These are phyloP conservation scores for Tolypocladium amazonense DNA, from an alignment of 2,329 filamentous ascomycete species.

Conservation along the genomic window DNA sequence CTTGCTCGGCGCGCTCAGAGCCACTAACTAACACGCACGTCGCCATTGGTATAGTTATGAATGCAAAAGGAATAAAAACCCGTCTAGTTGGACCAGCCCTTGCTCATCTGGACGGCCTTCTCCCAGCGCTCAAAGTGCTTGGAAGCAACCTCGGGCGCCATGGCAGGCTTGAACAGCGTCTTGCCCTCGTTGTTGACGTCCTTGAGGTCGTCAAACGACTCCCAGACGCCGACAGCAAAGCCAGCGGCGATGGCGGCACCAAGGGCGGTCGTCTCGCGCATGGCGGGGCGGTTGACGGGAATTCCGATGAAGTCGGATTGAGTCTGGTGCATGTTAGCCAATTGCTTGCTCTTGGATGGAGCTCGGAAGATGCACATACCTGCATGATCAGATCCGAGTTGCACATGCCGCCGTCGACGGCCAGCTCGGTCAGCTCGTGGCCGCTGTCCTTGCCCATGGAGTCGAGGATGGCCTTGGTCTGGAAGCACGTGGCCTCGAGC, in stretches of 20 bases:
- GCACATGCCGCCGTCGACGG: constrained; percentile 77
- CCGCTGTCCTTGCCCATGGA: constrained; percentile 74
- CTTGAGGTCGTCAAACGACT: constrained; percentile 60
- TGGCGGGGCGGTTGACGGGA: constrained; percentile 64
- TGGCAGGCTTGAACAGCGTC: constrained; percentile 57
- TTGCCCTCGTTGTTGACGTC: constrained; percentile 60
- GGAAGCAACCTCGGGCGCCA: constrained; percentile 46
- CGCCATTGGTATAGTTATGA: neutral
- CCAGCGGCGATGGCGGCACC: constrained; percentile 75
- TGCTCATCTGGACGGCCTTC: constrained; percentile 69
- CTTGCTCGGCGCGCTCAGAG: neutral
- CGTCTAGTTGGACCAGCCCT: constrained; percentile 48
- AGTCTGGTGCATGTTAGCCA: constrained; percentile 31
- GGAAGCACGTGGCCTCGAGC: constrained; percentile 72
- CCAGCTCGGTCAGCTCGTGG: constrained; percentile 60
- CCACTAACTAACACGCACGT: neutral
- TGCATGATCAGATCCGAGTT: constrained; percentile 75
- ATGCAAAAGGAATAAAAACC: neutral
- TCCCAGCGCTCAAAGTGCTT: constrained; percentile 63
- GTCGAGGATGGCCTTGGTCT: constrained; percentile 71
- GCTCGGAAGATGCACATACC: constrained; percentile 18
- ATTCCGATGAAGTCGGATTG: constrained; percentile 75
- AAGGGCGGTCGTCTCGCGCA: constrained; percentile 76
- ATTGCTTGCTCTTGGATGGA: neutral
- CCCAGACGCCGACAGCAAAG: constrained; percentile 67